Conservation (phyloP, 176 grass and related monocot species). For the Zoysia japonica region DNA sequence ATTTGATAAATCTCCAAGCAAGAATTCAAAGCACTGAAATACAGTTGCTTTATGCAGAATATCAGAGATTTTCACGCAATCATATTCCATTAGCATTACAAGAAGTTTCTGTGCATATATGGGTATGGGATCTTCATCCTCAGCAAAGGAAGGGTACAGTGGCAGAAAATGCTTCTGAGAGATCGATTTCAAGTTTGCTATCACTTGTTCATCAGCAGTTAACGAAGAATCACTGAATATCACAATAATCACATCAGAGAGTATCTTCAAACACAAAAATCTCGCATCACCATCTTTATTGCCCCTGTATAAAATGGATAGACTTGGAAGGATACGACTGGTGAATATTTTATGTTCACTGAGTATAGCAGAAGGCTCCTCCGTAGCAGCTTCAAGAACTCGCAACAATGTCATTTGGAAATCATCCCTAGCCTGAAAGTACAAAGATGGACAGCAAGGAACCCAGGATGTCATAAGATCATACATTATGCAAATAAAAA, state of each 20-base stretch:
- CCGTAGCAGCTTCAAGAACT: constrained; percentile 78
- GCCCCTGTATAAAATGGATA: constrained; percentile 84
- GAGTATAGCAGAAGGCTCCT: constrained; percentile 85
- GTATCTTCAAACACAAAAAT: constrained; percentile 87
- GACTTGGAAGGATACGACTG: constrained; percentile 68
- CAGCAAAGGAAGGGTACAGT: constrained; percentile 80
- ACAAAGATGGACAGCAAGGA: constrained; percentile 27
- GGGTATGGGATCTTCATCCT: constrained; percentile 97
- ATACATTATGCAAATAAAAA: constrained; percentile 25
- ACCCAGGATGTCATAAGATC: background rate
- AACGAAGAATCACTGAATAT: constrained; percentile 71
- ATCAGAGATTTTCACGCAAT: constrained; percentile 87
- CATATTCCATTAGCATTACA: constrained; percentile 91
- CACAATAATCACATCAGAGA: constrained; percentile 69
- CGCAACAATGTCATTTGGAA: constrained; percentile 89
- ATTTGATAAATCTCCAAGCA: constrained; percentile 89
- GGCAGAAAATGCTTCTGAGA: constrained; percentile 84
- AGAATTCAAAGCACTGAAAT: constrained; percentile 86
- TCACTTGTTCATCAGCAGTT: constrained; percentile 53
- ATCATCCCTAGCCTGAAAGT: constrained; percentile 90
- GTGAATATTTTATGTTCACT: constrained; percentile 68
- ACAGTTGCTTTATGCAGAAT: constrained; percentile 87
- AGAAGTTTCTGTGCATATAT: constrained; percentile 98
- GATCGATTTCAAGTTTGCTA: constrained; percentile 63
- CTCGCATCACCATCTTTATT: constrained; percentile 92